Conservation (phyloP, 2,329 filamentous ascomycete species). For the Venturia pyrina region DNA sequence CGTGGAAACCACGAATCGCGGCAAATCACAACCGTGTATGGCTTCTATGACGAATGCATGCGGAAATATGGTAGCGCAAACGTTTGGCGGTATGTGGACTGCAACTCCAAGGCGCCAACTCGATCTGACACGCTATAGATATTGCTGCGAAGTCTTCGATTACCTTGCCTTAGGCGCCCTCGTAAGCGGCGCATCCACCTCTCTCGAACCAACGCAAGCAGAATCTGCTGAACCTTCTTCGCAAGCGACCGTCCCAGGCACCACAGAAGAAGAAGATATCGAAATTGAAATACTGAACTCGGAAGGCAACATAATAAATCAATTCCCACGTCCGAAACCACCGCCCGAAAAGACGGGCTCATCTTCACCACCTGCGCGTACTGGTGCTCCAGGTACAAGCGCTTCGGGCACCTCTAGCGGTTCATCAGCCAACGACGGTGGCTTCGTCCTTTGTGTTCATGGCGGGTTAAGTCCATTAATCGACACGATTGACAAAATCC, state of each 20-base stretch:
- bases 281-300: slow-evolving; percentile 93
- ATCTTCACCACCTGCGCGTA: slow-evolving; percentile 43
- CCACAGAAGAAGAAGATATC: slow-evolving; percentile 56
- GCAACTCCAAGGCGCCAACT: background rate
- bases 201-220: slow-evolving; percentile 52
- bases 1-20: slow-evolving; percentile 92
- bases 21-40: slow-evolving; percentile 95
- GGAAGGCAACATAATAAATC: slow-evolving; percentile 66
- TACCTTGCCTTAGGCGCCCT: slow-evolving; percentile 87
- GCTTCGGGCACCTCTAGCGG: slow-evolving; percentile 58
- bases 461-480: slow-evolving; percentile 86
- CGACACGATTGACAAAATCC: slow-evolving; percentile 90
- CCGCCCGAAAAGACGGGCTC: slow-evolving; percentile 14
- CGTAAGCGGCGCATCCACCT: slow-evolving; percentile 70
- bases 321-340: slow-evolving; percentile 44
- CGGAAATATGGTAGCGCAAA: slow-evolving; percentile 95
- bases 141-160: slow-evolving; percentile 97
- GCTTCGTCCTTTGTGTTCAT: slow-evolving; percentile 90
- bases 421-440: slow-evolving; percentile 51
- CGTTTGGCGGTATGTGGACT: slow-evolving; percentile 64
- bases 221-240: slow-evolving; percentile 37
- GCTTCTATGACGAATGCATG: slow-evolving; percentile 95
- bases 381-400: slow-evolving; percentile 40
- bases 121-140: slow-evolving; percentile 20
- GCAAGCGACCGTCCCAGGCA: slow-evolving; percentile 23